These are phyloP conservation scores for Yamadazyma jaroonii DNA, from an alignment of 1,139 yeast genomes.

Conservation along the genomic window DNA sequence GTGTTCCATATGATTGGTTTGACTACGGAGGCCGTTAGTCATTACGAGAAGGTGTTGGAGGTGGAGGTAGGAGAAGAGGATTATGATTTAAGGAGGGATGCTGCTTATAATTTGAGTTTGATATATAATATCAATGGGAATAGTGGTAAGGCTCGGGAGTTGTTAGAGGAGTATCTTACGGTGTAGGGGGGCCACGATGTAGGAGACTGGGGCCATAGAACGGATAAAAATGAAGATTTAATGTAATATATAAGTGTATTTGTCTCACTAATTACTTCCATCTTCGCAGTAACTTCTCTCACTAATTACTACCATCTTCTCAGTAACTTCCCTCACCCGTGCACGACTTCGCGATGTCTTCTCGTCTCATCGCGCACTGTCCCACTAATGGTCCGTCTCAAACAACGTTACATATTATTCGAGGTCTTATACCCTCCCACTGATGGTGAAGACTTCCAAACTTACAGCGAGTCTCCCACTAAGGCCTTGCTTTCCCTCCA, in stretches of 20 bases:
- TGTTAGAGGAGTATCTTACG: conserved; percentile 63
- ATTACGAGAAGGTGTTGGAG: conserved; percentile 64
- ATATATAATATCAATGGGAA: conserved; percentile 80
- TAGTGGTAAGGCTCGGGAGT: conserved; percentile 52
- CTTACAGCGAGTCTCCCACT: conserved; percentile 26
- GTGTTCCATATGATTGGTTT: conserved; percentile 82
- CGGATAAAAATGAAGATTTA: no score
- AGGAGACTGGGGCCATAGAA: no score
- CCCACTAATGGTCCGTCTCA: conserved; percentile 73
- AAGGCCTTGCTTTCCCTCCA: conserved; percentile 47
- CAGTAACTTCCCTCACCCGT: no score
- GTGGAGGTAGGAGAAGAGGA: conserved; percentile 23
- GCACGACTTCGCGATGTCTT: not conserved
- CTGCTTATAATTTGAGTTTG: conserved; percentile 80
- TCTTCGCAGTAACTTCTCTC: no score
- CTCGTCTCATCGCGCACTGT: not conserved
- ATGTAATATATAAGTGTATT: not conserved
- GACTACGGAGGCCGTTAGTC: conserved; percentile 64
- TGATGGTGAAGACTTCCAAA: conserved; percentile 14
- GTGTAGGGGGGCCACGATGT: no score
- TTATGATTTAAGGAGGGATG: conserved; percentile 65
- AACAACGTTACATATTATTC: conserved; percentile 79
- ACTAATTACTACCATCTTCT: not conserved
- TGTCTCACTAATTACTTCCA: no score
- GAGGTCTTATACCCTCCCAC: conserved; percentile 68